phyloP scores from a whole-genome alignment of 495 filamentous ascomycete genomes.

The Hypoxylon trugodes region DNA sequence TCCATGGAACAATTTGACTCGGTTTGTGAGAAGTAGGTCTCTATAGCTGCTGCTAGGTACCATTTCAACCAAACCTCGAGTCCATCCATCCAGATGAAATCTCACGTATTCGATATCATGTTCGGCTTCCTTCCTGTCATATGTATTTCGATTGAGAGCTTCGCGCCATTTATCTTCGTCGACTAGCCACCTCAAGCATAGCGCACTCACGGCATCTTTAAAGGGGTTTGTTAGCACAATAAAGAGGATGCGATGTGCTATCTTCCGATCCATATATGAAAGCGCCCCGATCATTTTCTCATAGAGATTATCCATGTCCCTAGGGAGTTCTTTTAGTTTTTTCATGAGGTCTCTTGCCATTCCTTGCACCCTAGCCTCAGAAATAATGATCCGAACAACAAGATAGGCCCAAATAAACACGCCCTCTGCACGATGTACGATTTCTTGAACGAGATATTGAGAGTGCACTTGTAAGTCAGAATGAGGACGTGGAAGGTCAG shows the following conservation, averaged over 20 bases:
- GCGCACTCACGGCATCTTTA: not conserved
- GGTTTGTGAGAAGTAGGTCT: not conserved
- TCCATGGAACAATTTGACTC: not conserved
- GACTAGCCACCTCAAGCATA: not conserved
- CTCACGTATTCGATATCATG: not conserved
- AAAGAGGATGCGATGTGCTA: not conserved
- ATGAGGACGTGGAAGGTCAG: no score
- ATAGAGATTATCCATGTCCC: not conserved
- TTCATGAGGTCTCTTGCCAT: not conserved
- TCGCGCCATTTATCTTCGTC: not conserved
- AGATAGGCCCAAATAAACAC: not conserved
- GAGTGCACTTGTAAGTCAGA: not conserved
- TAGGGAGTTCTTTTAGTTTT: not conserved
- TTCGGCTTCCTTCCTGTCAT: not conserved
- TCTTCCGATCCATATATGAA: not conserved
- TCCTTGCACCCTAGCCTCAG: not conserved
- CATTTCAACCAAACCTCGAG: not conserved
- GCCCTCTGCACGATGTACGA: not conserved
- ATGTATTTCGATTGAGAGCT: not conserved
- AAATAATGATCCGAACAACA: not conserved
- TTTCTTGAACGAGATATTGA: not conserved
- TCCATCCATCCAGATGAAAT: not conserved
- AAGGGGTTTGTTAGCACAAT: not conserved
- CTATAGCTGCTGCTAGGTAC: no score
- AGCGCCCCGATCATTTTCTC: not conserved